Conservation (phyloP, 495 filamentous ascomycete species). For the Chlorociboria aeruginascens region DNA sequence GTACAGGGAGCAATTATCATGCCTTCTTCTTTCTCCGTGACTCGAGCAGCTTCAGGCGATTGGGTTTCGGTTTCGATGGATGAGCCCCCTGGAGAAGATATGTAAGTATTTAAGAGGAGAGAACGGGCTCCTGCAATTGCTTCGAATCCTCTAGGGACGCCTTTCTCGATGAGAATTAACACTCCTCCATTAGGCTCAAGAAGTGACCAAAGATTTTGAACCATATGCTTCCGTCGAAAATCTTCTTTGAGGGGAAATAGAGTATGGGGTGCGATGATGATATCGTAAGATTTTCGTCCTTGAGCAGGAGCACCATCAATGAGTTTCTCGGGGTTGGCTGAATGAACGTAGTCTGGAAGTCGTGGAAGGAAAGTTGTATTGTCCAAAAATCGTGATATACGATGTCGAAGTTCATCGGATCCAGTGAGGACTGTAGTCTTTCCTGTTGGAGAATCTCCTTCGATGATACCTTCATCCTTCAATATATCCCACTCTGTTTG, state of each 20-base stretch:
- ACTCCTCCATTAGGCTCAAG: constrained; percentile 77
- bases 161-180: constrained; percentile 83
- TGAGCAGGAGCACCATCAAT: constrained; percentile 30
- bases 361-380: constrained; percentile 89
- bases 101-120: constrained; percentile 62
- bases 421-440: constrained; percentile 41
- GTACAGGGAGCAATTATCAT: constrained; percentile 97
- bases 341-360: constrained; percentile 80
- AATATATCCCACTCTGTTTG: constrained; percentile 67
- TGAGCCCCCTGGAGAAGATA: constrained; percentile 48
- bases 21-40: constrained; percentile 52
- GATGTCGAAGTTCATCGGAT: constrained; percentile 48
- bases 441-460: constrained; percentile 25
- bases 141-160: constrained; percentile 83
- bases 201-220: constrained; percentile 82
- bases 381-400: constrained; percentile 63
- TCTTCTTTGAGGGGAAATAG: constrained; percentile 62
- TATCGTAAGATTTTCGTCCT: constrained; percentile 68
- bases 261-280: constrained; percentile 81
- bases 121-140: constrained; percentile 73
- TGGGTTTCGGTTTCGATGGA: constrained; percentile 22
- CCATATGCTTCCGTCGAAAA: constrained; percentile 57
- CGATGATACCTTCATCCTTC: constrained; percentile 33
- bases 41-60: constrained; percentile 18
- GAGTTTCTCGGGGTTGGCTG: constrained; percentile 26